Evolutionary conservation across 2,329 filamentous ascomycete genomes (phyloP).

Genomic region (Dichotomopilus funicola): DNA sequence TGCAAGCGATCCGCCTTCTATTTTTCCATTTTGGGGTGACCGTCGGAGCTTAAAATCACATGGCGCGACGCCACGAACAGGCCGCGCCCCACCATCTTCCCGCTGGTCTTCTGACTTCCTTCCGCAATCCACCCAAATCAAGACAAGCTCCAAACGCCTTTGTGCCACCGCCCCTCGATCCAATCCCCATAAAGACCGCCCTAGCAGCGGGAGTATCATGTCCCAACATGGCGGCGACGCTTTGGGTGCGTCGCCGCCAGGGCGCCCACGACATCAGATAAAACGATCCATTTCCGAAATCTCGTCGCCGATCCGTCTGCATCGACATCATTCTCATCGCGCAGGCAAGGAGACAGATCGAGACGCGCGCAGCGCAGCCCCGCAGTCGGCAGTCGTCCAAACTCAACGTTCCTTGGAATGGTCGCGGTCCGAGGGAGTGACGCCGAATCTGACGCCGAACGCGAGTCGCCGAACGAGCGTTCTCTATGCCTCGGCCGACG

Average conservation of each 20-base stretch:
- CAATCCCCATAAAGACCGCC: conserved; percentile 2
- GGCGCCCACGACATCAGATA: conserved; percentile 44
- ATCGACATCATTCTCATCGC: conserved; percentile 33
- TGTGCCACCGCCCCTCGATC: conserved; percentile 10
- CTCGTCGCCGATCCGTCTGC: conserved; percentile 40
- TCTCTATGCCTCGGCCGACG: conserved; percentile 22
- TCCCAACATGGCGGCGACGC: conserved; percentile 29
- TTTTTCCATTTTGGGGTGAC: neutral
- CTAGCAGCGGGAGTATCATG: conserved; percentile 23
- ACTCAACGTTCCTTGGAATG: conserved; percentile 38
- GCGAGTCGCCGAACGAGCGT: conserved; percentile 23
- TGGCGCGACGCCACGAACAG: neutral
- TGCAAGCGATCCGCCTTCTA: neutral
- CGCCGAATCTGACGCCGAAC: conserved; percentile 29
- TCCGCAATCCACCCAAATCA: conserved; percentile 9
- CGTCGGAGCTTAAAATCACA: conserved; percentile 6
- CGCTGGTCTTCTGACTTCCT: conserved; percentile 5
- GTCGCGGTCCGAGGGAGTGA: conserved; percentile 39
- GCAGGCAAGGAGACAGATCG: conserved; percentile 33
- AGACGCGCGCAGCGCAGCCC: conserved; percentile 14
- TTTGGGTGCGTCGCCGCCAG: conserved; percentile 29
- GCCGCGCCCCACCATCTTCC: neutral
- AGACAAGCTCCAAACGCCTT: conserved; percentile 4
- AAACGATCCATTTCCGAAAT: conserved; percentile 51
- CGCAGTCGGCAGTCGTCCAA: conserved; percentile 25